Percentiles rank a stretch among this genome's conserved stretches.
Conservation (phyloP, 495 filamentous ascomycete genomes). For the Entonaema liquescens region DNA sequence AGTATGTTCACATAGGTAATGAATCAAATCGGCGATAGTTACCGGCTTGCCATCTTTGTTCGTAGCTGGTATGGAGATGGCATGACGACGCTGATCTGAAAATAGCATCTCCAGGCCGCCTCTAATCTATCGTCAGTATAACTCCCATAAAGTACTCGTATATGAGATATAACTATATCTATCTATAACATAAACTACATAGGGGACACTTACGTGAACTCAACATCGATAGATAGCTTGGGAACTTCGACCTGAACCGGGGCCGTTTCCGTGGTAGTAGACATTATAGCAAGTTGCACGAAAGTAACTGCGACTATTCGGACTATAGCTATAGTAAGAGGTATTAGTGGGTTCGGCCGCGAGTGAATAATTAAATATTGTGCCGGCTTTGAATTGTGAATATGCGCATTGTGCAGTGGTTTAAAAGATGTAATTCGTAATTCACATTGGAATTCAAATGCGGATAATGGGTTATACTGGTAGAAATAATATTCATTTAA, state of each 20-base stretch:
- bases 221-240: constrained; percentile 66
- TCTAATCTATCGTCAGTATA: constrained; percentile 55
- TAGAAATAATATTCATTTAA: not conserved
- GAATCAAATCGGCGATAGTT: constrained; percentile 79
- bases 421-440: not conserved
- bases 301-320: not conserved
- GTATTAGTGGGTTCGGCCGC: not conserved
- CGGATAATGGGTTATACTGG: not conserved
- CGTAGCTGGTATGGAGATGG: constrained; percentile 70
- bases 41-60: constrained; percentile 65
- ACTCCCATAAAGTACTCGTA: not conserved
- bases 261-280: constrained; percentile 30
- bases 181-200: not conserved
- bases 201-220: constrained; percentile 72
- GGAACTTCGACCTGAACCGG: constrained; percentile 20
- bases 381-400: not conserved
- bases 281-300: constrained; percentile 17
- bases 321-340: not conserved
- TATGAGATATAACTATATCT: not conserved
- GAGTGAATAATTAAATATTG: not conserved
- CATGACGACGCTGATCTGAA: constrained; percentile 76
- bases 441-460: not conserved
- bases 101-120: constrained; percentile 97
- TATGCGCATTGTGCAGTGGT: not conserved
- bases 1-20: constrained; percentile 79